Conservation (phyloP, 495 filamentous ascomycete species). For the Penicillium cataractarum region DNA sequence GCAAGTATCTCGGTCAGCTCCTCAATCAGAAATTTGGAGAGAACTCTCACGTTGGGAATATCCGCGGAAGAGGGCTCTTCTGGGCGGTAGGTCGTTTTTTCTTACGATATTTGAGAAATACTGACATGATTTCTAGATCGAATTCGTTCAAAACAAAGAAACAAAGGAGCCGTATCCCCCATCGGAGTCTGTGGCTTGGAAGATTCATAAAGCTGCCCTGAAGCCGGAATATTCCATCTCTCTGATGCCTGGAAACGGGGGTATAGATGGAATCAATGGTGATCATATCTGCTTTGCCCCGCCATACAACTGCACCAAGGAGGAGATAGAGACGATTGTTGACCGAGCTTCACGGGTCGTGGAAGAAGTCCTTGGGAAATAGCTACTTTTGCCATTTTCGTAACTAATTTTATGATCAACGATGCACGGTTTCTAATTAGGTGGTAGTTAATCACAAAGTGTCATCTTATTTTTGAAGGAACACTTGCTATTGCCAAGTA, state of each 20-base stretch:
- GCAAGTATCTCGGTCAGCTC: conserved; percentile 40
- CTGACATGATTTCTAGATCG: conserved; percentile 41
- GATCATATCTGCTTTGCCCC: conserved; percentile 77
- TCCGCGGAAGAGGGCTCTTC: conserved; percentile 56
- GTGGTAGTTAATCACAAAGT: neutral
- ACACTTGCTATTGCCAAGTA: neutral
- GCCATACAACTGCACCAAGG: conserved; percentile 64
- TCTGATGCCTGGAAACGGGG: conserved; percentile 71
- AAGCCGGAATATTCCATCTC: conserved; percentile 59
- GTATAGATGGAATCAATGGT: conserved; percentile 64
- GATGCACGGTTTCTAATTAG: neutral
- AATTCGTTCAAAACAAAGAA: conserved; percentile 57
- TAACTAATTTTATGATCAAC: neutral
- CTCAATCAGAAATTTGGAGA: conserved; percentile 41
- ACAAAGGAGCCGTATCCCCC: conserved; percentile 56
- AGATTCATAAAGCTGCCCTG: conserved; percentile 56
- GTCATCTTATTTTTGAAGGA: neutral
- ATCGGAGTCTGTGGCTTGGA: conserved; percentile 37
- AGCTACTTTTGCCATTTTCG: neutral
- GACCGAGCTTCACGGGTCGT: conserved; percentile 37
- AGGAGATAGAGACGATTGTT: conserved; percentile 63
- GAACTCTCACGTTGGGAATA: conserved; percentile 53
- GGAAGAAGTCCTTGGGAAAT: conserved; percentile 31
- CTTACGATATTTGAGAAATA: neutral
- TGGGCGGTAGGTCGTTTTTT: conserved; percentile 47